phyloP scores from a whole-genome alignment of 2,329 filamentous ascomycete species.

The Hypoxylon sp. region DNA sequence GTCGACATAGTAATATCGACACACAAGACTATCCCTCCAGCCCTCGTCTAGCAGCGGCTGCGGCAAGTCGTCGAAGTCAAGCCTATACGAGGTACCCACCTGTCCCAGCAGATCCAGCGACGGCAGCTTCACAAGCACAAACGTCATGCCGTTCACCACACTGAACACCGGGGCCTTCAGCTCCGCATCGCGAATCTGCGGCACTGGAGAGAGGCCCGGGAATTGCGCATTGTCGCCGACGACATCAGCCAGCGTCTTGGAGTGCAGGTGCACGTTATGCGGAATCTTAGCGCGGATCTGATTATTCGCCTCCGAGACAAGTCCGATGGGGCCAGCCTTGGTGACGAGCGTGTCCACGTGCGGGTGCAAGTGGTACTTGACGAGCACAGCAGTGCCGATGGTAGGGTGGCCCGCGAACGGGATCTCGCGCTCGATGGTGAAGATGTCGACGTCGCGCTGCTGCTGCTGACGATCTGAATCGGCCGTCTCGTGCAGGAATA shows the following conservation, averaged over 20 bases:
- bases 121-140: slow-evolving; percentile 74
- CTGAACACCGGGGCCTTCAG: slow-evolving; percentile 66
- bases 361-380: slow-evolving; percentile 56
- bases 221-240: slow-evolving; percentile 39
- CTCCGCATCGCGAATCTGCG: slow-evolving; percentile 49
- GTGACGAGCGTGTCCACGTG: slow-evolving; percentile 64
- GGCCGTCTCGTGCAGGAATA: slow-evolving; percentile 69
- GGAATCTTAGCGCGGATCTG: slow-evolving; percentile 74
- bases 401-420: slow-evolving; percentile 76
- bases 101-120: slow-evolving; percentile 70
- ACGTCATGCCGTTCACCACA: slow-evolving; percentile 82
- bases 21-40: slow-evolving; percentile 69
- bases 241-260: slow-evolving; percentile 56
- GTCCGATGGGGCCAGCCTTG: slow-evolving; percentile 68
- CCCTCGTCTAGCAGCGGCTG: slow-evolving; percentile 64
- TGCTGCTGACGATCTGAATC: slow-evolving; percentile 48
- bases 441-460: slow-evolving; percentile 69
- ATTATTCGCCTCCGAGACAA: slow-evolving; percentile 10
- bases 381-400: slow-evolving; percentile 69
- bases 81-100: slow-evolving; percentile 52
- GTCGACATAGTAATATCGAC: slow-evolving; percentile 72
- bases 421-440: slow-evolving; percentile 68
- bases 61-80: slow-evolving; percentile 53
- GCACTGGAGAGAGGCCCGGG: slow-evolving; percentile 45
- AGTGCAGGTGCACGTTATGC: slow-evolving; percentile 76